Conservation (phyloP, 129 eudicot genomes). For the Flaveria brownii region DNA sequence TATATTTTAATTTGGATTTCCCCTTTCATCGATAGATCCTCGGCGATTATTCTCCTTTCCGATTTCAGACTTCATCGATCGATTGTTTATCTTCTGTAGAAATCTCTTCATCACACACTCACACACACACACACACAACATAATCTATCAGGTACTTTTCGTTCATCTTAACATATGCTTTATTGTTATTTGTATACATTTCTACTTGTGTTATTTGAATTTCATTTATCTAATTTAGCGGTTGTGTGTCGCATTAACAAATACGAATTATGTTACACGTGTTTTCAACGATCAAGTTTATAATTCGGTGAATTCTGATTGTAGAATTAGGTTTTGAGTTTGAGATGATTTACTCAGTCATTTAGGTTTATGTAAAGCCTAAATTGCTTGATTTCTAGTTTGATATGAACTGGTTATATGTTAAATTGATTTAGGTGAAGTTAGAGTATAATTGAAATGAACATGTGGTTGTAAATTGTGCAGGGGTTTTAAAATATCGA, state of each 20-base stretch:
- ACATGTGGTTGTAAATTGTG: conserved; percentile 6
- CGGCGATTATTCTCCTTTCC: conserved; percentile 21
- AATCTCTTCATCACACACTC: neutral
- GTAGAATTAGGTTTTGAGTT: neutral
- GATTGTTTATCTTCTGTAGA: neutral
- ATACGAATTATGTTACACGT: neutral
- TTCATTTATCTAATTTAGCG: conserved; percentile 20
- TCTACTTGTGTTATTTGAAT: conserved; percentile 16
- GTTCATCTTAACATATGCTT: neutral
- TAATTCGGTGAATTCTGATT: conserved; percentile 14
- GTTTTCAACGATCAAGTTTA: conserved; percentile 22
- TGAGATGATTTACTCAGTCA: neutral
- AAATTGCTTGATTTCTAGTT: conserved; percentile 6
- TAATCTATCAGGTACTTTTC: conserved; percentile 22
- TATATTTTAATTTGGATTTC: neutral
- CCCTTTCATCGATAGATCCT: conserved; percentile 22
- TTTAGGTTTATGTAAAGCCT: conserved; percentile 7
- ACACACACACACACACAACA: neutral
- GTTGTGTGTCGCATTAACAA: conserved; percentile 14
- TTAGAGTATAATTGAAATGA: neutral
- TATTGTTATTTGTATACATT: neutral
- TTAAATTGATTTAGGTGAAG: neutral
- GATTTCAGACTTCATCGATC: conserved; percentile 17
- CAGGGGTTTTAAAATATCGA: conserved; percentile 14
- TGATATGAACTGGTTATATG: neutral